Evolutionary conservation across 148 eudicot species (phyloP).

Genomic region (Rhododendron ovatum): DNA sequence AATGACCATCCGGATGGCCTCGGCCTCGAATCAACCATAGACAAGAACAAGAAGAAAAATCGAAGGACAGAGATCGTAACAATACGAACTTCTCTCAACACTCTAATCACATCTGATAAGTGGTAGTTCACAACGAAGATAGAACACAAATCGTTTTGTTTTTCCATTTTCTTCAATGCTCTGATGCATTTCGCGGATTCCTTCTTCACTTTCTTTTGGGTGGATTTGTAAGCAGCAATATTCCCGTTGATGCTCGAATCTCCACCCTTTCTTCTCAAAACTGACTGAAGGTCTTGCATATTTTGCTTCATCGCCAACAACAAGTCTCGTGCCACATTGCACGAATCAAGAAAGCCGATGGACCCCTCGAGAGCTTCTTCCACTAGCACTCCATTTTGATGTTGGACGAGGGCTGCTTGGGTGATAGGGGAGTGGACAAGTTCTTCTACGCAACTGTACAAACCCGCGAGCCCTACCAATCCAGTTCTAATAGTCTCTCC

Average conservation of each 20-base stretch:
- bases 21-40: not conserved
- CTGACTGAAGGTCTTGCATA: slow-evolving; percentile 45
- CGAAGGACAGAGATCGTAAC: slow-evolving; percentile 20
- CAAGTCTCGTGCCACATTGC: slow-evolving; percentile 36
- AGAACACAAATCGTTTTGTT: slow-evolving; percentile 1
- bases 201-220: slow-evolving; percentile 25
- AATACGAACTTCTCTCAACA: slow-evolving; percentile 21
- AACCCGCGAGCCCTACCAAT: slow-evolving; percentile 39
- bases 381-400: slow-evolving; percentile 25
- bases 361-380: slow-evolving; percentile 55
- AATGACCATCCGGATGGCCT: slow-evolving; percentile 22
- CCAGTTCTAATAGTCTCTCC: slow-evolving; percentile 32
- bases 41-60: slow-evolving; percentile 15
- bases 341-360: slow-evolving; percentile 36
- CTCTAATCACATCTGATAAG: slow-evolving; percentile 15
- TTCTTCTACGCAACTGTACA: slow-evolving; percentile 43
- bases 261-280: slow-evolving; percentile 36
- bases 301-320: slow-evolving; percentile 34
- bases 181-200: slow-evolving; percentile 19
- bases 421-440: slow-evolving; percentile 31
- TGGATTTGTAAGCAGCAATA: slow-evolving; percentile 16
- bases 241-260: slow-evolving; percentile 20
- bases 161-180: slow-evolving; percentile 28
- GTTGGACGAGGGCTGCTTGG: slow-evolving; percentile 26
- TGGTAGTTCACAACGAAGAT: not conserved